Percentiles rank a stretch among this genome's conserved stretches.
These are phyloP conservation scores for Sextonia rubra DNA, from an alignment of 164 flowering plant genomes.

Conservation along the genomic window DNA sequence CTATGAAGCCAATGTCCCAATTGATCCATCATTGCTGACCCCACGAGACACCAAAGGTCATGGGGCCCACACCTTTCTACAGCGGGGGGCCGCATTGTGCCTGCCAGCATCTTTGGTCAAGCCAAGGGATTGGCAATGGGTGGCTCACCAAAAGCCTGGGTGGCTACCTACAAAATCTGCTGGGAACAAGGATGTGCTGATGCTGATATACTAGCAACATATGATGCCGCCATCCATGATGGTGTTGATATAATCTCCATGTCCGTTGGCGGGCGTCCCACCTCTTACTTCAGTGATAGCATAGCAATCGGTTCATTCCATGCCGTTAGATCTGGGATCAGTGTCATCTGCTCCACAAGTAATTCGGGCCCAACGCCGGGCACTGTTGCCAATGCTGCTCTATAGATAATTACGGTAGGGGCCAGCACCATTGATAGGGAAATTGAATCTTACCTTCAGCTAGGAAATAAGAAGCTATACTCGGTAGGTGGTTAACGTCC, in stretches of 20 bases:
- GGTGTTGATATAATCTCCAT: conserved; percentile 26
- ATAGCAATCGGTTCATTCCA: conserved; percentile 23
- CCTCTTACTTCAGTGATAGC: conserved; percentile 1
- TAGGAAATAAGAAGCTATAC: conserved; percentile 12
- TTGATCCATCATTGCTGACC: background rate
- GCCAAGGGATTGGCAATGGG: conserved; percentile 18
- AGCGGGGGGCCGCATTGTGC: conserved; percentile 14
- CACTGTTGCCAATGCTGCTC: conserved; percentile 16
- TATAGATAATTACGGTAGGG: conserved; percentile 26
- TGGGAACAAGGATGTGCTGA: conserved; percentile 14
- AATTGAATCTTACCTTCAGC: conserved; percentile 10
- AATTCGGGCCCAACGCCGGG: conserved; percentile 7
- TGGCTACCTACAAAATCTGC: conserved; percentile 25
- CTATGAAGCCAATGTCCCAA: background rate
- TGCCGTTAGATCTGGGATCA: conserved; percentile 21
- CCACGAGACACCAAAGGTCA: conserved; percentile 17
- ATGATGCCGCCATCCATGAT: conserved; percentile 26
- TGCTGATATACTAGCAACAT: conserved; percentile 15
- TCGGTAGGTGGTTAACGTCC: too few species aligned
- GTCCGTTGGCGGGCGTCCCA: conserved; percentile 3
- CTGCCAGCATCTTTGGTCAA: conserved; percentile 11
- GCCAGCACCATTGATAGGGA: conserved; percentile 18
- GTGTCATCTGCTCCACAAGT: conserved; percentile 18
- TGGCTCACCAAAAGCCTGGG: conserved; percentile 17
- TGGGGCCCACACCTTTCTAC: conserved; percentile 23